phyloP scores from a whole-genome alignment of 2,329 filamentous ascomycete genomes.

The Ophiostoma sp. region DNA sequence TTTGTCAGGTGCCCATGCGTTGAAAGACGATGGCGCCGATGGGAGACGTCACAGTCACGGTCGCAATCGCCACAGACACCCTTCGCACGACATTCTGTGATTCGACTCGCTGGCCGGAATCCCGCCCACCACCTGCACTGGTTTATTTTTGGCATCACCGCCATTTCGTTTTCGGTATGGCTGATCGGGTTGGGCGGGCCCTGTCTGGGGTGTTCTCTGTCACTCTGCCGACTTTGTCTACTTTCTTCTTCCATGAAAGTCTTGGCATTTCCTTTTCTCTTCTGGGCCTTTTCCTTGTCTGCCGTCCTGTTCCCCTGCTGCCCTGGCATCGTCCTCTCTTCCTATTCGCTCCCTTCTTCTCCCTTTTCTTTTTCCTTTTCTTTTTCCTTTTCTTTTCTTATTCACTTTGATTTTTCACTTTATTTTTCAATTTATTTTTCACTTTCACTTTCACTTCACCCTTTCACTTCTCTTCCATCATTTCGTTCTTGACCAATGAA shows the following conservation, averaged over 20 bases:
- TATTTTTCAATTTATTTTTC: not conserved
- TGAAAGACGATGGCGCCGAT: too few relatives aligned
- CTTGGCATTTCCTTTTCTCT: not conserved
- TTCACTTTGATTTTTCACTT: not conserved
- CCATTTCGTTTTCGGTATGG: slow-evolving; percentile 18
- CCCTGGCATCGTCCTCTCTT: too few relatives aligned
- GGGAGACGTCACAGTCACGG: too few relatives aligned
- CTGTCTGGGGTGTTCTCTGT: slow-evolving; percentile 11
- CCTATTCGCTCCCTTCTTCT: too few relatives aligned
- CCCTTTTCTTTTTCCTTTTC: slow-evolving; percentile 10
- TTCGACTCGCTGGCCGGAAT: not conserved
- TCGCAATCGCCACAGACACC: too few relatives aligned
- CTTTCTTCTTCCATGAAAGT: not conserved
- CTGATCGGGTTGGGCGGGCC: slow-evolving; percentile 18
- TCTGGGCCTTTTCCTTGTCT: too few relatives aligned
- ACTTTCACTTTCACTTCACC: not conserved
- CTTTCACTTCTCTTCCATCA: not conserved
- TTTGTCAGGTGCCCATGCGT: too few relatives aligned
- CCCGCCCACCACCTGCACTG: slow-evolving; percentile 2
- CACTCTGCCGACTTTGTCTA: not conserved
- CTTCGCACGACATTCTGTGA: too few relatives aligned
- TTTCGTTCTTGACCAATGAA: not conserved
- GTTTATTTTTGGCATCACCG: slow-evolving; percentile 26
- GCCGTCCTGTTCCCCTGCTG: too few relatives aligned
- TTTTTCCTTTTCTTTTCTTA: not conserved